phyloP scores from a whole-genome alignment of 192 early-diverging fungal species.

The Coemansia sp. region DNA sequence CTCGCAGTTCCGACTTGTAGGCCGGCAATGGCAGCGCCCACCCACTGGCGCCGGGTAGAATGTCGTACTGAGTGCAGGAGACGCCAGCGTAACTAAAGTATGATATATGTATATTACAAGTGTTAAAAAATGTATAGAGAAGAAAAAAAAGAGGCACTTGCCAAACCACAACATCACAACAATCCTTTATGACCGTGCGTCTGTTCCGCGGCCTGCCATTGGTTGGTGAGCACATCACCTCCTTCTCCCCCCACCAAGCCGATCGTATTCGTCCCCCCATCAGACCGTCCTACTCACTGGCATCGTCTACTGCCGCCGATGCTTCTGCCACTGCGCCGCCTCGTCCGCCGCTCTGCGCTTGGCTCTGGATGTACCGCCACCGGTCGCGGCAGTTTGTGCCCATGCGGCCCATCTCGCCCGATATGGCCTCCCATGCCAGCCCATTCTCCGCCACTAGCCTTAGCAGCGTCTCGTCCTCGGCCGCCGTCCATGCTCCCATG shows the following conservation, averaged over 20 bases:
- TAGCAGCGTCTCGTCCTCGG: constrained; percentile 37
- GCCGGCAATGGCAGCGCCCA: background rate
- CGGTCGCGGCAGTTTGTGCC: constrained; percentile 55
- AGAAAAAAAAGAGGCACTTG: background rate
- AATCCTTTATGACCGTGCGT: background rate
- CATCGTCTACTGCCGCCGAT: background rate
- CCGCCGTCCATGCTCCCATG: constrained; percentile 46
- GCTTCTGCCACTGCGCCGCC: background rate
- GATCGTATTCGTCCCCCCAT: background rate
- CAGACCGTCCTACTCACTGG: background rate
- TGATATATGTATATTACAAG: constrained; percentile 4
- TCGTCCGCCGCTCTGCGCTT: background rate
- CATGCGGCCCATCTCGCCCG: constrained; percentile 42
- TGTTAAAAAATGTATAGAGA: background rate
- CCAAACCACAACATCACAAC: background rate
- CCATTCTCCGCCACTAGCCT: constrained; percentile 46
- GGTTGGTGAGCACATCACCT: background rate
- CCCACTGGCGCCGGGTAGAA: background rate
- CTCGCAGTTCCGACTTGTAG: constrained; percentile 7
- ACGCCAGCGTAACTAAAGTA: constrained; percentile 6
- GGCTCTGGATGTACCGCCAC: constrained; percentile 50
- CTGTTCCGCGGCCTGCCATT: constrained; percentile 3
- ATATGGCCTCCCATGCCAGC: constrained; percentile 49
- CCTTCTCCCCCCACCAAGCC: background rate
- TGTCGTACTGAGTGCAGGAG: constrained; percentile 9